Base-by-base conservation (phyloP, 2,329 filamentous ascomycete species). In the Phyllosticta citriasiana region DNA sequence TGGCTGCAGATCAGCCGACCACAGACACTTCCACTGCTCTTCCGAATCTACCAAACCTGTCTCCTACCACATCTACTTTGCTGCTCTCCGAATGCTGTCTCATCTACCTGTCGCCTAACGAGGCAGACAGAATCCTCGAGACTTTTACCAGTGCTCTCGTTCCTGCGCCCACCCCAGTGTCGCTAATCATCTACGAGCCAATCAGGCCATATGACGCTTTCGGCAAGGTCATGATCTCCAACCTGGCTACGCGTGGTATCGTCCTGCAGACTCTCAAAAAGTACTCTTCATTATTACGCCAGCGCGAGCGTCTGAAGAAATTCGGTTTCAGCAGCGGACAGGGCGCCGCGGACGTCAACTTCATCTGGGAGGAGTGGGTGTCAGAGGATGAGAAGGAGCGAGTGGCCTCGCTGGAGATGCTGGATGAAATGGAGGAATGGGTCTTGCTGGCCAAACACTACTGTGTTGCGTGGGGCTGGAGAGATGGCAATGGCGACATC, bases 401-500 rank as follows among this genome's bases (percentile, higher is more conserved):
- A 55, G 40, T 47, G 12, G 40, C 12, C 16, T 84, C 97, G 75
- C 92, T 90, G 74, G 92, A 99, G 73, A 91, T 94, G 68, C 74
- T 99, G 64, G 94, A 99, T 75, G 94, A 99, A 75, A 82, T 97
- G 25, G 94, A 99, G 74, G 94, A 99, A 76, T 96, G 94, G 88
- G 81, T 87, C 68, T 74, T 99, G 66, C 75, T 99, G 67, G 89
- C 91, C 0, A 84, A 82, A 65, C 94, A 99, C 78, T 99, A 99
- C 70, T 86, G 92, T 65, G 82, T 99, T 53, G 86, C 85, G 3
- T 97, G 93, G 93, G 94, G 87, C 1, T 95, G 88, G 84, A 86
- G 83, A 67, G 84, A 85, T 33, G 72, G 69, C 1, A 74, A 58
- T 24, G 35, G 53, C 1, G 33, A 24, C 19, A 7, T 62, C n/a